phyloP scores from a whole-genome alignment of 352 stramenopile species.

The Phytophthora ramorum region DNA sequence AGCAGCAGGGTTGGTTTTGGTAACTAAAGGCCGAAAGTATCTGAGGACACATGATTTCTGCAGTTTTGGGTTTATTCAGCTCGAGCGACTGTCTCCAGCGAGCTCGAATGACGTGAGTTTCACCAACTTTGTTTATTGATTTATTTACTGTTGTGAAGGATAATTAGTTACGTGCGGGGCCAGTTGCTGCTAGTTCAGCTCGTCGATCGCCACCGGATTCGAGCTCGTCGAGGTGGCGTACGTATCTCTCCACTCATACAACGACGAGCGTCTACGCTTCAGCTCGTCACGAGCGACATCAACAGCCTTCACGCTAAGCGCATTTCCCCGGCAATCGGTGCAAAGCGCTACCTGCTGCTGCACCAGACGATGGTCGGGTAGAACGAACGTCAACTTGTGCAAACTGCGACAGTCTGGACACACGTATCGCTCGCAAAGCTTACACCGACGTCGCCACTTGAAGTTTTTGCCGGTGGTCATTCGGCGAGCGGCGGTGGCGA shows the following conservation, averaged over 20 bases:
- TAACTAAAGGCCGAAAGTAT: slow-evolving; percentile 36
- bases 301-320: slow-evolving; percentile 29
- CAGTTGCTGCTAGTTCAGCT: slow-evolving; percentile 33
- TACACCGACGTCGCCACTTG: slow-evolving; percentile 34
- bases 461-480: slow-evolving; percentile 18
- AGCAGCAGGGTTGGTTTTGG: slow-evolving; percentile 76
- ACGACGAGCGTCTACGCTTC: slow-evolving; percentile 19
- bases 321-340: slow-evolving; percentile 21
- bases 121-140: background rate
- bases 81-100: no score
- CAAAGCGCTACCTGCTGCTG: slow-evolving; percentile 40
- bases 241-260: slow-evolving; percentile 42
- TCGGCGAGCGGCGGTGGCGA: slow-evolving; percentile 18
- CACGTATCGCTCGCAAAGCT: slow-evolving; percentile 52
- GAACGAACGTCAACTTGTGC: slow-evolving; percentile 44
- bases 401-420: slow-evolving; percentile 55
- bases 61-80: background rate
- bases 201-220: slow-evolving; percentile 26
- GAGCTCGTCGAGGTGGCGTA: slow-evolving; percentile 36
- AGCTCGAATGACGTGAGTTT: background rate
- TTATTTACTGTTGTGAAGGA: background rate
- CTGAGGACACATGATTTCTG: slow-evolving; percentile 10
- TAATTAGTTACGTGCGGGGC: slow-evolving; percentile 6
- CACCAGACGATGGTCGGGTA: slow-evolving; percentile 36
- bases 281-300: slow-evolving; percentile 40